phyloP scores from a whole-genome alignment of 2,329 filamentous ascomycete species.

The Cytospora paraplurivora region DNA sequence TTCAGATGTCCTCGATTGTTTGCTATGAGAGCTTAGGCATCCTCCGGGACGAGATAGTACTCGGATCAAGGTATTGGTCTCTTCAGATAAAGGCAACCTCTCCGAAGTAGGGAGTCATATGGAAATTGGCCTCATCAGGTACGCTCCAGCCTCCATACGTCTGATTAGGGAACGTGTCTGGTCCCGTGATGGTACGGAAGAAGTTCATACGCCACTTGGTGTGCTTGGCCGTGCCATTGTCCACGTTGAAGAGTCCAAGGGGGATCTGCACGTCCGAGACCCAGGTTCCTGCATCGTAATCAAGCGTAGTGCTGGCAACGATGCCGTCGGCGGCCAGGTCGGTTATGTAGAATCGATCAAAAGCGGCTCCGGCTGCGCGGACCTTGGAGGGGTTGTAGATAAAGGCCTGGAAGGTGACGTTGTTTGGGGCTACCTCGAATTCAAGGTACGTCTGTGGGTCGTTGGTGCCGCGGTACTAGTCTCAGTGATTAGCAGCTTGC shows the following conservation, averaged over 20 bases:
- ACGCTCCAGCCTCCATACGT: slow-evolving; percentile 49
- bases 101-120: slow-evolving; percentile 51
- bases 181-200: slow-evolving; percentile 49
- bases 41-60: no score
- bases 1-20: no score
- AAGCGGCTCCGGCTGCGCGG: slow-evolving; percentile 43
- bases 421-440: slow-evolving; percentile 54
- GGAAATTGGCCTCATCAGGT: slow-evolving; percentile 49
- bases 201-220: slow-evolving; percentile 57
- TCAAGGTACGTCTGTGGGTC: slow-evolving; percentile 54
- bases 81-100: slow-evolving; percentile 42
- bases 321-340: slow-evolving; percentile 47
- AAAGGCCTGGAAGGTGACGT: slow-evolving; percentile 53
- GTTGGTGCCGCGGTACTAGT: slow-evolving; percentile 42
- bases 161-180: slow-evolving; percentile 47
- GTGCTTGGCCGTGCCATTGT: slow-evolving; percentile 44
- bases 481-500: background rate
- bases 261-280: slow-evolving; percentile 46
- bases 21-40: no score
- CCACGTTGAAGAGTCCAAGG: slow-evolving; percentile 53
- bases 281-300: slow-evolving; percentile 43
- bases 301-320: slow-evolving; percentile 43
- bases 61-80: background rate
- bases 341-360: slow-evolving; percentile 47
- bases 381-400: slow-evolving; percentile 54